Conservation (phyloP, 2,329 filamentous ascomycete species). For the Dactylellina parvicollis region DNA sequence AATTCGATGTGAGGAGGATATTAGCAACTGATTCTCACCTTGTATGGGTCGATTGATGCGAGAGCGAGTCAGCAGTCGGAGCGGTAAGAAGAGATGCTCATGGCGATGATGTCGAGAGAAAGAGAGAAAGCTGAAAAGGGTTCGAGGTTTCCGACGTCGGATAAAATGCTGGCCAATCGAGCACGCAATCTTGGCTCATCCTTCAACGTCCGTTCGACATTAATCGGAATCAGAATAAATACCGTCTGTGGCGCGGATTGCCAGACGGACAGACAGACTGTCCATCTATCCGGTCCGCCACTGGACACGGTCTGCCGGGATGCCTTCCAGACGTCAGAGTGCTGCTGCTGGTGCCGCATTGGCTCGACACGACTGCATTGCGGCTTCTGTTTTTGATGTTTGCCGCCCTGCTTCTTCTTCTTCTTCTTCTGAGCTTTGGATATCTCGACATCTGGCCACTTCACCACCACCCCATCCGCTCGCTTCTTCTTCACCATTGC, state of each 20-base stretch:
- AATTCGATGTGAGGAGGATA: no score
- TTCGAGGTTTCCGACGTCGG: slow-evolving; percentile 25
- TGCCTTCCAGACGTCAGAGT: no score
- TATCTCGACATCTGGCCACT: background rate
- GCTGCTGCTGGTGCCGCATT: no score
- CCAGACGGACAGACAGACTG: no score
- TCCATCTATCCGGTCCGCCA: no score
- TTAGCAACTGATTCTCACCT: no score
- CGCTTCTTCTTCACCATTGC: background rate
- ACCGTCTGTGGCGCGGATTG: no score
- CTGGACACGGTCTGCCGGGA: no score
- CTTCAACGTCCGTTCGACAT: background rate
- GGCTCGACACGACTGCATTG: background rate
- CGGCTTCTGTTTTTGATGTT: background rate
- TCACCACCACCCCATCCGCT: background rate
- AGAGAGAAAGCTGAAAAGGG: background rate
- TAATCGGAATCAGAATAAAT: background rate
- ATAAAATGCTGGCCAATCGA: slow-evolving; percentile 19
- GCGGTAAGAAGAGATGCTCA: no score
- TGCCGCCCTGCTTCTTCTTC: background rate
- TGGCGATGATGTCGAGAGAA: background rate
- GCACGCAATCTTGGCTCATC: slow-evolving; percentile 9
- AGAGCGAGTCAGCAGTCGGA: no score
- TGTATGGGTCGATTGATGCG: no score
- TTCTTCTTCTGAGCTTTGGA: background rate